Evolutionary conservation across 208 protist species (phyloP).

Genomic region (Blechomonas ayalai): DNA sequence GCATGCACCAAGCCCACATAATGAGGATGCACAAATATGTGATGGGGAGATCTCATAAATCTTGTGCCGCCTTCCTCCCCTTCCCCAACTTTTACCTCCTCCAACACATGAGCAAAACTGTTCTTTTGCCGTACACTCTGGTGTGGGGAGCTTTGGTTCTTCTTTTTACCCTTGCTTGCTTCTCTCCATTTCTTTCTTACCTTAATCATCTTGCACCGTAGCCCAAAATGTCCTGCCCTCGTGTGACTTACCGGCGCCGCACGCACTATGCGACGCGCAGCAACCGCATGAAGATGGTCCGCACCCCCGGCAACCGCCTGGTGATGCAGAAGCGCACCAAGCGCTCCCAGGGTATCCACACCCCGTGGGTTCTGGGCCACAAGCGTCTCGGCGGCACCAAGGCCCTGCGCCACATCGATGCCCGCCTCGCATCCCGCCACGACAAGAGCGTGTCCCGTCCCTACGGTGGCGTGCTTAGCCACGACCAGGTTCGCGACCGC

Average conservation of each 20-base stretch:
- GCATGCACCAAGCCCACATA: too few species aligned
- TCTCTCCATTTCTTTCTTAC: neutral
- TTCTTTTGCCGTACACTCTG: too few species aligned
- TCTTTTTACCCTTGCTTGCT: slow-evolving; percentile 1
- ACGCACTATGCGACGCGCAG: slow-evolving; percentile 73
- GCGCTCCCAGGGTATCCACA: slow-evolving; percentile 88
- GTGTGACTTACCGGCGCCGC: slow-evolving; percentile 70
- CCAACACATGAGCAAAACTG: too few species aligned
- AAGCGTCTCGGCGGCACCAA: slow-evolving; percentile 90
- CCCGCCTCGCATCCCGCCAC: slow-evolving; percentile 76
- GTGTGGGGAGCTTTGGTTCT: too few species aligned
- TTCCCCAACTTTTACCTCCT: too few species aligned
- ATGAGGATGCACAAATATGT: too few species aligned
- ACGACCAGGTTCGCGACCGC: slow-evolving; percentile 92
- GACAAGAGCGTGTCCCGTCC: slow-evolving; percentile 95
- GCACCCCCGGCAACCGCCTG: slow-evolving; percentile 90
- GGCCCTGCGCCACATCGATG: slow-evolving; percentile 88
- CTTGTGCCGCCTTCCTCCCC: too few species aligned
- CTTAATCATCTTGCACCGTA: neutral
- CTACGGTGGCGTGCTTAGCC: slow-evolving; percentile 96
- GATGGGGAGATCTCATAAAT: too few species aligned
- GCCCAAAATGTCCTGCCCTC: slow-evolving; percentile 47
- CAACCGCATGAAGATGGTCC: slow-evolving; percentile 78
- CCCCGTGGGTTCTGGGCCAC: slow-evolving; percentile 90
- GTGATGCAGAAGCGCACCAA: slow-evolving; percentile 94